These are phyloP conservation scores for Emmonsiellopsis sp. DNA, from an alignment of 2,329 filamentous ascomycete species.

Conservation along the genomic window DNA sequence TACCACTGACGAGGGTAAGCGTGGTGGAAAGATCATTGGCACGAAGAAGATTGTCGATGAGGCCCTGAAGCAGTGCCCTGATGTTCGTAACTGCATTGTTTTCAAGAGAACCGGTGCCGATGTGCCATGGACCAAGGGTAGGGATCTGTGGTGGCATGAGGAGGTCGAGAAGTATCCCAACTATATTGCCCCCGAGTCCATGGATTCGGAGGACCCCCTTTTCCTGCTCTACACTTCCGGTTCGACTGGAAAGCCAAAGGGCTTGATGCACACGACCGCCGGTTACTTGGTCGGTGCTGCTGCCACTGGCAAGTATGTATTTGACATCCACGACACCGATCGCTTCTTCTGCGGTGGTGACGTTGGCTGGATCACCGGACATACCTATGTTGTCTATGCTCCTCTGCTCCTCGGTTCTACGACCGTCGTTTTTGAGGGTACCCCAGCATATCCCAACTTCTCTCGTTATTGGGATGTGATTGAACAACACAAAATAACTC, in stretches of 20 bases:
- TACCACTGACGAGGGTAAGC: slow-evolving; percentile 94
- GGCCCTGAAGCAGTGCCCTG: slow-evolving; percentile 89
- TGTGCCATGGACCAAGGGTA: slow-evolving; percentile 78
- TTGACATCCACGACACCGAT: slow-evolving; percentile 92
- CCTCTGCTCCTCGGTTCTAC: slow-evolving; percentile 86
- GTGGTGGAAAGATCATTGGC: slow-evolving; percentile 91
- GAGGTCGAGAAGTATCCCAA: slow-evolving; percentile 93
- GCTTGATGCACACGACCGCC: slow-evolving; percentile 93
- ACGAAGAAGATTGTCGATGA: slow-evolving; percentile 99
- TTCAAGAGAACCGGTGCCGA: slow-evolving; percentile 93
- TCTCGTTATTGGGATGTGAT: slow-evolving; percentile 99
- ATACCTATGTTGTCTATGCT: slow-evolving; percentile 97
- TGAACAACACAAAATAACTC: slow-evolving; percentile 86
- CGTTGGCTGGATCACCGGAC: slow-evolving; percentile 97
- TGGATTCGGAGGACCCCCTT: slow-evolving; percentile 90
- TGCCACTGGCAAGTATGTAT: slow-evolving; percentile 94
- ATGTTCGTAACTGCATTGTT: slow-evolving; percentile 75
- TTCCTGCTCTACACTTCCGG: slow-evolving; percentile 98
- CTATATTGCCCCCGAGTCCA: slow-evolving; percentile 79
- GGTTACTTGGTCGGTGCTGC: slow-evolving; percentile 93
- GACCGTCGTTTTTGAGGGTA: slow-evolving; percentile 96
- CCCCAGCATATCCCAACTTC: slow-evolving; percentile 94
- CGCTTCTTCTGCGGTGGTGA: slow-evolving; percentile 97
- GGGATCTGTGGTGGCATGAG: slow-evolving; percentile 98
- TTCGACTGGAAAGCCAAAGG: slow-evolving; percentile 97